Conservation (phyloP, 2,329 filamentous ascomycete species). For the Colletotrichum sansevieriae region DNA sequence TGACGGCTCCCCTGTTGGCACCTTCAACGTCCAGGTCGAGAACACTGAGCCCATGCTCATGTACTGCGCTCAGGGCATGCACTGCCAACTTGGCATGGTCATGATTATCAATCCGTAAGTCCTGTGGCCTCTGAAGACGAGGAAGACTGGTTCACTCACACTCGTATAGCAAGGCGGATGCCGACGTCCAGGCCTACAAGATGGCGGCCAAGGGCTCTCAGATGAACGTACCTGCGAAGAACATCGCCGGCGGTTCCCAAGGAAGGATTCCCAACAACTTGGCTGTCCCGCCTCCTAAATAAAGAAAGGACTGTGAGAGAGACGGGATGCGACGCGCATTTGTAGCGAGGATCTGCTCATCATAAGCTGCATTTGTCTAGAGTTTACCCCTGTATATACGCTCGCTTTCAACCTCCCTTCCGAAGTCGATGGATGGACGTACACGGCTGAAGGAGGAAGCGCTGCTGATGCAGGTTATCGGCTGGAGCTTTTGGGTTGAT, state of each 20-base stretch:
- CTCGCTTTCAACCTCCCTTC: neutral
- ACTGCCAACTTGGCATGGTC: slow-evolving; percentile 65
- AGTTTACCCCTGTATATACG: neutral
- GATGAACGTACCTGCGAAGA: slow-evolving; percentile 34
- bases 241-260: slow-evolving; percentile 22
- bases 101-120: slow-evolving; percentile 63
- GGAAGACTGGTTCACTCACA: too few species aligned
- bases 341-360: neutral
- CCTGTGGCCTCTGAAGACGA: too few species aligned
- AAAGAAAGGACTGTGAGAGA: neutral
- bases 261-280: slow-evolving; percentile 26
- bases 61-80: slow-evolving; percentile 62
- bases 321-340: neutral
- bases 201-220: slow-evolving; percentile 23
- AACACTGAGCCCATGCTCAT: slow-evolving; percentile 61
- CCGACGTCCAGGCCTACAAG: slow-evolving; percentile 28
- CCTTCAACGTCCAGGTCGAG: slow-evolving; percentile 61
- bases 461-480: slow-evolving; percentile 21
- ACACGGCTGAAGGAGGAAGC: neutral
- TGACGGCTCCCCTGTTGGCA: slow-evolving; percentile 54
- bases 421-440: neutral
- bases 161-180: slow-evolving; percentile 26
- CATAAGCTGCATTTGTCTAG: neutral
- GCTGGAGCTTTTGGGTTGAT: neutral
- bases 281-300: slow-evolving; percentile 20